These are phyloP conservation scores for Phanerodontia chrysosporium DNA, from an alignment of 768 basidiomycete species.

Conservation along the genomic window DNA sequence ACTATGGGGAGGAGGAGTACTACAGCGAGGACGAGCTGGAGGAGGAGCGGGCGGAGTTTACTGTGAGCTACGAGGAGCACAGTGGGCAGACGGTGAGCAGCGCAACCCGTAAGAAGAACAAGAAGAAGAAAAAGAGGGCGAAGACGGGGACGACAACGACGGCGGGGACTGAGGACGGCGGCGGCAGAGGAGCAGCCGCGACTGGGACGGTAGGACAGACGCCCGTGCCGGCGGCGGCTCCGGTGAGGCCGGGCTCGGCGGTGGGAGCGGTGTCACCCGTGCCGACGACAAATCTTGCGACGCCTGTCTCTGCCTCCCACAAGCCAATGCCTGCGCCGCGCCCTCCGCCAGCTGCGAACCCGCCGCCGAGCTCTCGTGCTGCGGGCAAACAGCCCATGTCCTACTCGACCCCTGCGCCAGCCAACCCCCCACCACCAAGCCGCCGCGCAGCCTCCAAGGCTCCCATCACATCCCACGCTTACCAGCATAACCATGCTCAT, in stretches of 20 bases:
- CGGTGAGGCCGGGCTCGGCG: slow-evolving; percentile 17
- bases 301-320: slow-evolving; percentile 31
- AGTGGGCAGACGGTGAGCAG: slow-evolving; percentile 16
- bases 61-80: slow-evolving; percentile 37
- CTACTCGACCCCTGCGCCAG: slow-evolving; percentile 43
- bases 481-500: slow-evolving; percentile 46
- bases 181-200: neutral
- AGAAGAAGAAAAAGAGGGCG: slow-evolving; percentile 20
- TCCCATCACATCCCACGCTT: slow-evolving; percentile 48
- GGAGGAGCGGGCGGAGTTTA: slow-evolving; percentile 32
- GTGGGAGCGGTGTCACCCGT: slow-evolving; percentile 15
- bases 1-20: slow-evolving; percentile 38
- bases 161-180: neutral
- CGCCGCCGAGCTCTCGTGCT: slow-evolving; percentile 74
- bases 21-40: slow-evolving; percentile 43
- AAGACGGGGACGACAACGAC: neutral
- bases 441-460: slow-evolving; percentile 48
- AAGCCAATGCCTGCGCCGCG: slow-evolving; percentile 42
- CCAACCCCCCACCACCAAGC: slow-evolving; percentile 29
- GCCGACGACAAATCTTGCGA: slow-evolving; percentile 32
- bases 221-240: slow-evolving; percentile 4
- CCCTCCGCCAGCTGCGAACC: slow-evolving; percentile 38
- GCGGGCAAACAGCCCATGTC: slow-evolving; percentile 94
- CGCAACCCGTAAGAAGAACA: slow-evolving; percentile 9
- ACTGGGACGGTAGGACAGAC: neutral